Conservation (phyloP, 163 green algal genomes). For the Prototheca cutis region DNA sequence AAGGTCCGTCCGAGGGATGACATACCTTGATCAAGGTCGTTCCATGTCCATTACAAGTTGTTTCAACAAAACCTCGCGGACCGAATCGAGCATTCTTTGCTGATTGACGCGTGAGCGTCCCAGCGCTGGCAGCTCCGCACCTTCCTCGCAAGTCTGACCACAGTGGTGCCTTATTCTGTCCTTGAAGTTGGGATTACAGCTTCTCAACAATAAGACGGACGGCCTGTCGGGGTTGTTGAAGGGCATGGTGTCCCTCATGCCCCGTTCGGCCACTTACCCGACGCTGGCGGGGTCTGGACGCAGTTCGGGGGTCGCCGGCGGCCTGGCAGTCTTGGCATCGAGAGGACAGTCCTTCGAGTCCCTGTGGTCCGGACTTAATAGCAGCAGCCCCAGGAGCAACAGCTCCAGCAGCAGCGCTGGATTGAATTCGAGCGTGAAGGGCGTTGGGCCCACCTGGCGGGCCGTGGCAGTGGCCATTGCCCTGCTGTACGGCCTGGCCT, state of each 20-base stretch:
- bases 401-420: not conserved
- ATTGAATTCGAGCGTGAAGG: not conserved
- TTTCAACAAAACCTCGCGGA: too few relatives aligned
- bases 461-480: not conserved
- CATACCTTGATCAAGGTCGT: too few relatives aligned
- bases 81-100: too few relatives aligned
- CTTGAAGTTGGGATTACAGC: too few relatives aligned
- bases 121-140: too few relatives aligned
- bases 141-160: too few relatives aligned
- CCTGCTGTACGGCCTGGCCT: slow-evolving; percentile 3
- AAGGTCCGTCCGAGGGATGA: too few relatives aligned
- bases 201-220: too few relatives aligned
- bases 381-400: not conserved
- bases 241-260: slow-evolving; percentile 2
- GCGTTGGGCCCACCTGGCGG: not conserved
- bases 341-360: not conserved
- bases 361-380: not conserved
- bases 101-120: too few relatives aligned
- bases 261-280: slow-evolving; percentile 3
- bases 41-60: too few relatives aligned
- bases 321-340: not conserved
- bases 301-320: not conserved
- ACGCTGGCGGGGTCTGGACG: not conserved
- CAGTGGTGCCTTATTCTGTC: too few relatives aligned
- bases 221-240: not conserved